Percentiles rank a stretch among this genome's conserved stretches.
phyloP scores from a whole-genome alignment of 139 green algal genomes.

The Tetraselmis chui region DNA sequence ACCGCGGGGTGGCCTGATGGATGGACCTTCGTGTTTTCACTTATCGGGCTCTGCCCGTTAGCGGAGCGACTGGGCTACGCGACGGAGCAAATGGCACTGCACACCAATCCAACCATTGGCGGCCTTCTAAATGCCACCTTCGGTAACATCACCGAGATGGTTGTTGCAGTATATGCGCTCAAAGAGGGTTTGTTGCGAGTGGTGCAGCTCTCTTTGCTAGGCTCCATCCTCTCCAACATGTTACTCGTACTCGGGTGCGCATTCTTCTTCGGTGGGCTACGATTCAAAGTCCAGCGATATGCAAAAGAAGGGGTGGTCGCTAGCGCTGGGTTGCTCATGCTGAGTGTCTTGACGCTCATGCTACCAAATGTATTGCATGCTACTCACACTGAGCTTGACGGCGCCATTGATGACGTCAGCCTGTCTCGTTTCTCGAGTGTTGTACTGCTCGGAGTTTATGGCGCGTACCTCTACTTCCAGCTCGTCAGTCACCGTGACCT shows the following conservation, averaged over 20 bases:
- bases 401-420: no score
- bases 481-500: conserved; percentile 51
- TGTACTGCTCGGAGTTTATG: conserved; percentile 61
- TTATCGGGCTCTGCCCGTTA: conserved; percentile 42
- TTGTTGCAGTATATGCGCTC: no score
- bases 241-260: conserved; percentile 72
- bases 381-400: conserved; percentile 47
- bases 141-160: conserved; percentile 65
- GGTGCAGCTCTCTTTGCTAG: conserved; percentile 76
- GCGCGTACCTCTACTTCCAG: conserved; percentile 66
- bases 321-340: conserved; percentile 43
- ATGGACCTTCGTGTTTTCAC: conserved; percentile 32
- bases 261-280: conserved; percentile 69
- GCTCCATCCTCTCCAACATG: conserved; percentile 74
- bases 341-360: conserved; percentile 41
- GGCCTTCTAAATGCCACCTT: conserved; percentile 58
- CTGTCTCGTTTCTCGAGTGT: conserved; percentile 53
- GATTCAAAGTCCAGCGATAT: no score
- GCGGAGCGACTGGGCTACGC: conserved; percentile 60
- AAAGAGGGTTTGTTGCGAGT: no score
- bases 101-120: conserved; percentile 54
- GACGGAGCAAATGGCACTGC: conserved; percentile 59
- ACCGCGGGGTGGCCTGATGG: conserved; percentile 27
- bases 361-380: conserved; percentile 42
- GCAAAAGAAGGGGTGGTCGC: conserved; percentile 17